Conservation (phyloP, 208 protist genomes). For the Trypanosoma platydactyli region DNA sequence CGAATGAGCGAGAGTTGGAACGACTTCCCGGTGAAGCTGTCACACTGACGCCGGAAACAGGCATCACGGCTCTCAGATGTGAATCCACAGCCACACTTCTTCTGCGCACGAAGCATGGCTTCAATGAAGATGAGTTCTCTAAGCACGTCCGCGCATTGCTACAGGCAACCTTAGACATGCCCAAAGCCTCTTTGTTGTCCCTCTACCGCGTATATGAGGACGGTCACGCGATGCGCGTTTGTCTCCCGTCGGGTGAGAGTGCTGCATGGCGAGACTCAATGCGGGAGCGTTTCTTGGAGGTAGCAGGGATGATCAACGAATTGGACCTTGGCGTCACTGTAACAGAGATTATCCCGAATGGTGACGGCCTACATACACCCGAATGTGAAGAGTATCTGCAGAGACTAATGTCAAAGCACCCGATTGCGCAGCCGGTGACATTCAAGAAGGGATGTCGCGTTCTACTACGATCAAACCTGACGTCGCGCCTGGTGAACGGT, state of each 20-base stretch:
- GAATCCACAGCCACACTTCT: constrained; percentile 80
- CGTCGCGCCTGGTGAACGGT: constrained; percentile 80
- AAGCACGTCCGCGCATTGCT: constrained; percentile 74
- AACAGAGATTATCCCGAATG: constrained; percentile 77
- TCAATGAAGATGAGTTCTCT: constrained; percentile 68
- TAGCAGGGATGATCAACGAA: constrained; percentile 76
- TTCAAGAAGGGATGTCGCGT: constrained; percentile 89
- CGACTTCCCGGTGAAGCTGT: constrained; percentile 71
- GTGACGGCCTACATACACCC: constrained; percentile 79
- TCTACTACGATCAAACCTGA: constrained; percentile 78
- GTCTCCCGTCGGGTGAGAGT: constrained; percentile 75
- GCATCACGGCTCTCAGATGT: constrained; percentile 79
- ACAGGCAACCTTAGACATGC: constrained; percentile 77
- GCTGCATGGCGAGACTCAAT: constrained; percentile 81
- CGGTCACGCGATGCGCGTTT: constrained; percentile 85
- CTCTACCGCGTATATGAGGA: constrained; percentile 86
- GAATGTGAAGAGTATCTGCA: constrained; percentile 80
- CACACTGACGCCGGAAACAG: constrained; percentile 68
- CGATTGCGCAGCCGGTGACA: constrained; percentile 79
- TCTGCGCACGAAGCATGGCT: constrained; percentile 70
- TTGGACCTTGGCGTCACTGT: constrained; percentile 73
- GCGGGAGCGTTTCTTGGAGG: constrained; percentile 77
- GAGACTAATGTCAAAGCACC: constrained; percentile 77
- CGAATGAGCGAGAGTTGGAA: constrained; percentile 72
- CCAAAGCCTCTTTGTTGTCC: constrained; percentile 69